Evolutionary conservation across 1,284 basidiomycete genomes (phyloP), one percentile per base, ranked within the genome.

Genomic region (Athelia sp.): DNA sequence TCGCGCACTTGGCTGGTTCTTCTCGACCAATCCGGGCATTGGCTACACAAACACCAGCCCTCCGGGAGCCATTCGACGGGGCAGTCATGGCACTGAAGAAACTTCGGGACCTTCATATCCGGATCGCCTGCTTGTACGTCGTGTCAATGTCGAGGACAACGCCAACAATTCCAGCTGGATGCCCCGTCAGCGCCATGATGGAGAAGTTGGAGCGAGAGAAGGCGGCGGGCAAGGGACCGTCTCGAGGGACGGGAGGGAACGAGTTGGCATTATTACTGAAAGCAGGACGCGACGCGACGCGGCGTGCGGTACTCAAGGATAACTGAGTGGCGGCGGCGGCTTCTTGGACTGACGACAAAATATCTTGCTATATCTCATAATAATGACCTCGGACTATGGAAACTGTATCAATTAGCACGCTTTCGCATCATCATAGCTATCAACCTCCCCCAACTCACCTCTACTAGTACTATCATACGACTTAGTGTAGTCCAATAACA

Each of bases 191-290:
- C 53, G 72, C 72, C 40, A 78, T 74, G 70, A 73, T 78, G 66
- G 73, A 78, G 50, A 74, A 68, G 44, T 64, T 84, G 50, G 75
- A 82, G 43, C 66, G 78, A 47, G 73, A 74, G 53, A 65, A 64
- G 23, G 62, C 64, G 21, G 59, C 69, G 26, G 70, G 63, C 34
- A 68, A 71, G 11, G 77, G 72, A 0, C 78, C 75, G n/a, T 74
- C 71, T n/a, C 73, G 76, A 21, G 94, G 94, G 1, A 97, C 94
- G 0, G 94, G 94, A 18, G 94, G 94, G 3, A 96, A 86, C 52
- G 83, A 87, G 47, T 71, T 97, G 21, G 81, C 90, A 15, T 69
- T 80, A 22, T 79, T 96, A 47, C 74, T 98, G 54, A 97, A 96
- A 67, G 82, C 87, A 14, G 91, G 90, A 22, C 78, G 94, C 51